Evolutionary conservation across 2,329 filamentous ascomycete genomes (phyloP), one percentile per base, ranked within the genome.

Genomic region (Stylonectria norvegica): DNA sequence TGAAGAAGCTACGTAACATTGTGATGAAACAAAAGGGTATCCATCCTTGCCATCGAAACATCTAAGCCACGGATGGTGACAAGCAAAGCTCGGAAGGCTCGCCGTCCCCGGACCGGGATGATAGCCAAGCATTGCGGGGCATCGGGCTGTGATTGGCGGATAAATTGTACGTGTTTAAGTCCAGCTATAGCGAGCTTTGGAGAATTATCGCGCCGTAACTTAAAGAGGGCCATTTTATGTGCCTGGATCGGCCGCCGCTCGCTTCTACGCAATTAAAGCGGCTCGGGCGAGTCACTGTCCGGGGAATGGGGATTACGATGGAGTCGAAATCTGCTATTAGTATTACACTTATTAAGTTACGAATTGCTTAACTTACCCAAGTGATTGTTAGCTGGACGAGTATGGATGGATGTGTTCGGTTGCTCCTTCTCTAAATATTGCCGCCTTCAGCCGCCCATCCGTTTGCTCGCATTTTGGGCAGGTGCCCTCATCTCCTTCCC

Each of bases 131-230:
- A 48, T 37, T 55, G 43, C 43, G 53, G 44, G 45, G 49, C 25
- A 10, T 7, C 12, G 3, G 12, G 18, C 2, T 5, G 3, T 32
- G 28, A 57, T 57, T 56, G 53, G 53, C 30, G 53, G 53, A 57
- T 40, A 50, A 50, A 47, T 11, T 6, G 2, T 8, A 5, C 9
- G 4, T 5, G 25, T 31, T 15, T 16, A 45, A 33, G 37, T 44
- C 51, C 53, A 38, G 49, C 49, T 55, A 57, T 56, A 42, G 51
- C 34, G 40, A n/a, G 19, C 20, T 22, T 29, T 53, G 53, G 53
- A 56, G 53, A 57, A 57, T 57, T 43, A 40, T 40, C 47, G 36
- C 36, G 50, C 53, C 53, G 51, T 42, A 43, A 41, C 42, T 46
- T 42, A 36, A 19, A 14, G 23, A 34, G 34, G 34, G 18, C 22